Evolutionary conservation across 768 basidiomycete genomes (phyloP).

Genomic region (Scleroderma citrinum): DNA sequence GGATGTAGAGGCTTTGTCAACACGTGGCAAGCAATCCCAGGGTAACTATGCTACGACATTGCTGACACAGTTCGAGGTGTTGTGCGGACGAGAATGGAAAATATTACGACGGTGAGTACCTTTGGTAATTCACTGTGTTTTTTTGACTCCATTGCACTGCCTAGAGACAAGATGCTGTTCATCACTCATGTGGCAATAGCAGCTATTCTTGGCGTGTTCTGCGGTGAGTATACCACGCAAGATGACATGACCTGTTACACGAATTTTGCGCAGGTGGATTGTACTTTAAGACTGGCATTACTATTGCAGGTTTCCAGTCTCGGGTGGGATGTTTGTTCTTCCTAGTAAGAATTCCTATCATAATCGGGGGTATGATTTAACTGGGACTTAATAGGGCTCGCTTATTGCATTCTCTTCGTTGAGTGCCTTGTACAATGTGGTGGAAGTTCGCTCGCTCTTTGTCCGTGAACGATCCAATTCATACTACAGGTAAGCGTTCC

Average conservation of each 20-base stretch:
- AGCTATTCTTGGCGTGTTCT: conserved; percentile 76
- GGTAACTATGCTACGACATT: conserved; percentile 65
- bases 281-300: conserved; percentile 73
- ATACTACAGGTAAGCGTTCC: conserved; percentile 66
- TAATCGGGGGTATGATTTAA: conserved; percentile 3
- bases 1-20: conserved; percentile 17
- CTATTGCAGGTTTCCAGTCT: conserved; percentile 91
- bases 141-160: not conserved
- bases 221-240: conserved; percentile 43
- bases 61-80: conserved; percentile 81
- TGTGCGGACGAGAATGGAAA: conserved; percentile 84
- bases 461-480: conserved; percentile 79
- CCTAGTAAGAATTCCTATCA: conserved; percentile 43
- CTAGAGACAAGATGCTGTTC: conserved; percentile 79
- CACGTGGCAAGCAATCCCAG: conserved; percentile 11
- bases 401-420: conserved; percentile 88
- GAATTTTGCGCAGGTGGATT: conserved; percentile 54
- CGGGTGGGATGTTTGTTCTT: conserved; percentile 95
- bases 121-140: not conserved
- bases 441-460: conserved; percentile 81
- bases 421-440: conserved; percentile 85
- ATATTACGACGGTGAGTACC: conserved; percentile 58
- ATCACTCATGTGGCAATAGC: conserved; percentile 71
- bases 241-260: not conserved
- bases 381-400: conserved; percentile 51